phyloP scores from a whole-genome alignment of 192 early-diverging fungal species.

The Dissophora ornata region DNA sequence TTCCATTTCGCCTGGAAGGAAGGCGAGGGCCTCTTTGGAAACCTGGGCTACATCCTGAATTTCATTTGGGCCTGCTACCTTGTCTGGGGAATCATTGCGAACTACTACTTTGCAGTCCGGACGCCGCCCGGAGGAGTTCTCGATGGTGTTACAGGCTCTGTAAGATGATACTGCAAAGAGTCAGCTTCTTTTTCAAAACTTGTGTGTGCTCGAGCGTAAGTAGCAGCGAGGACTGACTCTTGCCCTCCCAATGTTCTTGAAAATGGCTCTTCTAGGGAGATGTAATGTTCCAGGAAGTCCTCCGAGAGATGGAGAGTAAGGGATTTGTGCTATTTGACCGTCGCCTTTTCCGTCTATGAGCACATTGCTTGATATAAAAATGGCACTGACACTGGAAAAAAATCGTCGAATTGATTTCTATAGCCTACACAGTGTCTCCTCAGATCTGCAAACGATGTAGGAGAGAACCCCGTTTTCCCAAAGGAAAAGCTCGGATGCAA shows the following conservation, averaged over 20 bases:
- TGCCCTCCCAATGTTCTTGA: background rate
- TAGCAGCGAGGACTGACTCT: too few relatives aligned
- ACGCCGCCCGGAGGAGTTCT: slow-evolving; percentile 63
- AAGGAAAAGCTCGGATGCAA: background rate
- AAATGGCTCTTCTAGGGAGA: slow-evolving; percentile 44
- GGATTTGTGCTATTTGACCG: too few relatives aligned
- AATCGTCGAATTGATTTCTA: too few relatives aligned
- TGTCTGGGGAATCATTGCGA: slow-evolving; percentile 63
- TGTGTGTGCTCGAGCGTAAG: too few relatives aligned
- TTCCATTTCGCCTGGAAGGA: slow-evolving; percentile 59
- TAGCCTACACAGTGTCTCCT: slow-evolving; percentile 35
- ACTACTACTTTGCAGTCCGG: slow-evolving; percentile 68
- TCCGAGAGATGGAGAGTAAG: slow-evolving; percentile 64
- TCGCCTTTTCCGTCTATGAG: too few relatives aligned
- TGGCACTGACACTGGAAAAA: too few relatives aligned
- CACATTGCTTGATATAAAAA: too few relatives aligned
- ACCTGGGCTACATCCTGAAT: slow-evolving; percentile 40
- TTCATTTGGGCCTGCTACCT: slow-evolving; percentile 58
- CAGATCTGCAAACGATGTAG: slow-evolving; percentile 49
- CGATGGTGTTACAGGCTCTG: slow-evolving; percentile 34
- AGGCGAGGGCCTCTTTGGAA: slow-evolving; percentile 51
- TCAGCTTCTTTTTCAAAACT: too few relatives aligned
- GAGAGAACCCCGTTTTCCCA: background rate
- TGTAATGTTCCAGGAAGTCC: slow-evolving; percentile 52
- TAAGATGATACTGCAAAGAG: too few relatives aligned